Evolutionary conservation across 176 grass and related monocot genomes (phyloP), one percentile per base, ranked within the genome.

Genomic region (Panicum miliaceum): DNA sequence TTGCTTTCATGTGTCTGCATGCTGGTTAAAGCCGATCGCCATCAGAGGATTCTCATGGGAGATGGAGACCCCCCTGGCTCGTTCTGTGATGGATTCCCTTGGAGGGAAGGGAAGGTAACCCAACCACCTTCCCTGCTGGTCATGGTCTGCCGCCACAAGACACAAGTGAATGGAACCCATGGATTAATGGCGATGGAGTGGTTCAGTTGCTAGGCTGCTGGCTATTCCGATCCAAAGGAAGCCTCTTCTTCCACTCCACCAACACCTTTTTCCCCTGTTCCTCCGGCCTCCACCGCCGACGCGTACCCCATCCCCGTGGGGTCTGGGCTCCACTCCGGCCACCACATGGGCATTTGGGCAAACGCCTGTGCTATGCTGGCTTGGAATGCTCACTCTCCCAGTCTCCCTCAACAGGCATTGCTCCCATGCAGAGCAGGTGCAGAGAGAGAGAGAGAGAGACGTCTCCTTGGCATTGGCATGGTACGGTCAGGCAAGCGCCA

Each of bases 161-260:
- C 37, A 40, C 37, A 41, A 65, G 7, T 20, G 64, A 38, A 37
- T 18, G 37, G 2, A 57, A 81, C 68, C 38, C 50, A 25, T 62
- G 50, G 50, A 47, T 82, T 70, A 81, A 76, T 75, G 27, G 46
- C 46, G 15, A 14, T 12, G 56, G 54, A 25, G 42, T 58, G 79
- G 50, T 82, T 81, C 50, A 47, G 56, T 64, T 64, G 40, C 42
- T 11, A 5, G 37, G 5, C 8, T 1, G 41, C 73, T 84, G 68
- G 7, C 45, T 64, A 45, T 36, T 76, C n/a, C 25, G 27, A 40
- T 78, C 23, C 46, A 52, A 34, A 80, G 62, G 81, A 84, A 76
- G 64, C 12, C 81, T 47, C 68, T 84, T 57, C 85, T 77, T 81
- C 81, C 82, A 85, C 81, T 88, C 82, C 41, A 84, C 63, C 48